These are phyloP conservation scores for Xylariaceae sp. DNA, from an alignment of 2,329 filamentous ascomycete genomes.

Conservation along the genomic window DNA sequence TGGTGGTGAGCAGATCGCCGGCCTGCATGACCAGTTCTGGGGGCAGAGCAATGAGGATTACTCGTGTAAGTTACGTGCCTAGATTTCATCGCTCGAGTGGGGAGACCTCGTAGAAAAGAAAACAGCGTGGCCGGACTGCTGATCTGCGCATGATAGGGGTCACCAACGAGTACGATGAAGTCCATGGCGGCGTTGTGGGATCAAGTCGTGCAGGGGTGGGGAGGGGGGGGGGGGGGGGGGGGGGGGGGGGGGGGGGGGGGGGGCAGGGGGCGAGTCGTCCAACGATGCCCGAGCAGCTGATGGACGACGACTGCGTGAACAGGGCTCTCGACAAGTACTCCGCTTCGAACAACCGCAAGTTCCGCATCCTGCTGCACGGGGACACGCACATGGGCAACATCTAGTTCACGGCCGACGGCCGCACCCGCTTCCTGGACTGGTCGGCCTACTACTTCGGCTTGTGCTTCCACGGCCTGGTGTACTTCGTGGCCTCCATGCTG, in stretches of 20 bases:
- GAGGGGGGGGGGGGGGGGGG: no score
- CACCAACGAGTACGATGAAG: no score
- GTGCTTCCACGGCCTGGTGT: constrained; percentile 35
- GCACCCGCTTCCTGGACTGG: constrained; percentile 35
- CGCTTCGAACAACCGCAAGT: constrained; percentile 28
- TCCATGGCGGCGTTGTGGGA: no score
- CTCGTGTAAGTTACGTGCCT: constrained; percentile 16
- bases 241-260: no score
- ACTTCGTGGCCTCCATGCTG: constrained; percentile 31
- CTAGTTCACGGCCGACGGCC: constrained; percentile 29
- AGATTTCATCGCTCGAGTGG: no score
- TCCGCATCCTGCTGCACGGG: constrained; percentile 34
- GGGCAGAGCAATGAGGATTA: constrained; percentile 19
- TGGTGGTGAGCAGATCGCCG: constrained; percentile 32
- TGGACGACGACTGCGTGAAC: constrained; percentile 27
- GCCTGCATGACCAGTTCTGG: constrained; percentile 33
- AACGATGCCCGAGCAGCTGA: constrained; percentile 28
- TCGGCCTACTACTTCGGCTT: constrained; percentile 32
- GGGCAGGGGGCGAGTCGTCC: constrained; percentile 16
- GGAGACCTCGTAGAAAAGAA: no score
- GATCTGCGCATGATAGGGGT: no score
- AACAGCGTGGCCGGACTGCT: no score
- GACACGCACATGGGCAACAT: constrained; percentile 37
- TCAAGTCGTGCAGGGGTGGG: not conserved
- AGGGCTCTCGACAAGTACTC: constrained; percentile 30